Conservation (phyloP, 352 stramenopile species). For the Globisporangium middletonii region DNA sequence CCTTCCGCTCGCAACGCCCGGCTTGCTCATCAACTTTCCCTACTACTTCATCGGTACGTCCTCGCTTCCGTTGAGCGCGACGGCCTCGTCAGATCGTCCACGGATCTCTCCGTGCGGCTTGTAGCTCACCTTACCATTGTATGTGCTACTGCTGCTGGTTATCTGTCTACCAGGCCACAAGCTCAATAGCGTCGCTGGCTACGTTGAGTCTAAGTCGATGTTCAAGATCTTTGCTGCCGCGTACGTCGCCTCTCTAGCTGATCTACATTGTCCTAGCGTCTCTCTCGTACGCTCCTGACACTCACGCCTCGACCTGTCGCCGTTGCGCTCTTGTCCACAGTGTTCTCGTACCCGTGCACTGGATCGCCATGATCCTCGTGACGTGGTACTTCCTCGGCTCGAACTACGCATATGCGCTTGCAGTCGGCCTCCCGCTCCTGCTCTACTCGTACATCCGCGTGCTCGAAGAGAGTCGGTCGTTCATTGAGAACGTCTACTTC, state of each 20-base stretch:
- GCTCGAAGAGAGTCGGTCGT: constrained; percentile 68
- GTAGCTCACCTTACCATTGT: not conserved
- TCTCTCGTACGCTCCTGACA: not conserved
- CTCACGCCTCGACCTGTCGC: constrained; percentile 5
- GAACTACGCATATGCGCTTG: constrained; percentile 52
- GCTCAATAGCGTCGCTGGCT: constrained; percentile 61
- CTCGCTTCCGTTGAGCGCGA: not conserved
- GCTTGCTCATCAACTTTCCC: constrained; percentile 63
- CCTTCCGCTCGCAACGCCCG: constrained; percentile 55
- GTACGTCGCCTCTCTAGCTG: constrained; percentile 22
- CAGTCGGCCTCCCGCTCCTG: constrained; percentile 48
- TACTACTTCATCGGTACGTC: constrained; percentile 76
- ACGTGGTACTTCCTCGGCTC: constrained; percentile 50
- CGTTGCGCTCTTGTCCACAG: constrained; percentile 16
- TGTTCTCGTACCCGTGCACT: constrained; percentile 62
- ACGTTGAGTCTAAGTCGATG: constrained; percentile 72
- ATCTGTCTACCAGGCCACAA: constrained; percentile 34
- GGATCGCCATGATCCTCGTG: constrained; percentile 51
- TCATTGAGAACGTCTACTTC: constrained; percentile 73
- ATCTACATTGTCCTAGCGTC: not conserved
- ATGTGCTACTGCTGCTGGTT: not conserved
- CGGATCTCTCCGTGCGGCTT: too few relatives aligned
- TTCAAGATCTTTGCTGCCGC: constrained; percentile 71
- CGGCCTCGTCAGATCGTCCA: not conserved
- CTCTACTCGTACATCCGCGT: constrained; percentile 78